Evolutionary conservation across 2,329 filamentous ascomycete species (phyloP), one percentile per base, ranked within the genome.

Genomic region (Sporothrix inflata): DNA sequence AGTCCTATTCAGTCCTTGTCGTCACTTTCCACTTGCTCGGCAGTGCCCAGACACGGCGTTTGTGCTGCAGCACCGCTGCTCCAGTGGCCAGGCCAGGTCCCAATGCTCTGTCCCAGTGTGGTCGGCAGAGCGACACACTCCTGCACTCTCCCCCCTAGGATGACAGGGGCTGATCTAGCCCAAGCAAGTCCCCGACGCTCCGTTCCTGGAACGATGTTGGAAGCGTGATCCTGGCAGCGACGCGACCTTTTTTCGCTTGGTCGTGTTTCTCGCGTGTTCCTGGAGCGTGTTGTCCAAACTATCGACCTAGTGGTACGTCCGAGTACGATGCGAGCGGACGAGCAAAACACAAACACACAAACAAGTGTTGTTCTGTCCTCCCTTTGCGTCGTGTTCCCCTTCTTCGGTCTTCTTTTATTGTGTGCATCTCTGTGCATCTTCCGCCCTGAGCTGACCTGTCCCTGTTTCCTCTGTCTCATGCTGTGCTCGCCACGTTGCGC

Each of bases 401-500:
- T 57, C n/a, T 53, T 19, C 24, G 12, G 16, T 55, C 24, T 55
- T 55, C 53, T 34, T 42, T 42, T 21, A 12, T 27, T 14, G 21
- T 40, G 38, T 65, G 60, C 30, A 40, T 65, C 38, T 65, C 19
- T 65, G 60, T 42, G 12, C 60, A 45, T 45, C 38, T 21, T 45
- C 30, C 55, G 30, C 30, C 34, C 55, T 61, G 55, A 9, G 45
- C 30, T 55, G 45, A 12, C 34, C 38, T 63, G 53, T 27, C 24
- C 55, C 40, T 65, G 42, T 38, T 57, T 42, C 42, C 27, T 21
- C 51, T 72, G 63, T 68, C 63, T 71, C 63, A 67, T 30, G 61
- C 49, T 67, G 70, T 51, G 70, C 51, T 47, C 63, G 70, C 70
- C 70, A 72, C 53, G 63, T 61, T 65, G 45, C 12, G 27, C n/a